Evolutionary conservation across 2,329 filamentous ascomycete genomes (phyloP).

Genomic region (Alternaria consortialis): DNA sequence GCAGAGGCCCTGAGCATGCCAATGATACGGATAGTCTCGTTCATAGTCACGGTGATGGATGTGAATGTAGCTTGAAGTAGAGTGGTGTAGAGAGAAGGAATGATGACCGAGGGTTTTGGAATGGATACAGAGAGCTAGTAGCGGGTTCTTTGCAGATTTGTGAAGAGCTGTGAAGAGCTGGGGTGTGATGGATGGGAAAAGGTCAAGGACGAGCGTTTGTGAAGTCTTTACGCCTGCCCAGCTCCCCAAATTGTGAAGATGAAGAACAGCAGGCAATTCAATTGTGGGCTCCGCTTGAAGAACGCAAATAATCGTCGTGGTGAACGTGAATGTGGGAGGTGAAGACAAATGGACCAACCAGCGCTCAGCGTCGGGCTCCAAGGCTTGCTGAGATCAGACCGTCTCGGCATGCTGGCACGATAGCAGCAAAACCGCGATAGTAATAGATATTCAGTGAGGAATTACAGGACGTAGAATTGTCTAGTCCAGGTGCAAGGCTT

Average conservation of each 20-base stretch:
- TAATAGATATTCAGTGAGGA: neutral
- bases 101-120: neutral
- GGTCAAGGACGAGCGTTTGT: neutral
- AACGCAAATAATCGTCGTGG: slow-evolving; percentile 11
- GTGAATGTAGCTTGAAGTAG: neutral
- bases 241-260: slow-evolving; percentile 1
- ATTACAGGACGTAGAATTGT: neutral
- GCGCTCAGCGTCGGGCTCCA: neutral
- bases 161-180: neutral
- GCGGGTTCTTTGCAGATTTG: neutral
- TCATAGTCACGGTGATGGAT: slow-evolving; percentile 26
- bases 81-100: neutral
- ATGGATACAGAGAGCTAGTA: slow-evolving; percentile 2
- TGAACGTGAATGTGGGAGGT: slow-evolving; percentile 26
- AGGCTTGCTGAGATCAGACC: slow-evolving; percentile 2
- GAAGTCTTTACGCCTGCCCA: neutral
- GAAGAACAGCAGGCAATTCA: slow-evolving; percentile 9
- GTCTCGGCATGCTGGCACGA: neutral
- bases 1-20: slow-evolving; percentile 36
- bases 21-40: slow-evolving; percentile 33
- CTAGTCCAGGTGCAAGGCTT: neutral
- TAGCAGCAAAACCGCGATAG: neutral
- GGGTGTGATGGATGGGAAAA: slow-evolving; percentile 3
- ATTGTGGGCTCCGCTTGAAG: slow-evolving; percentile 18
- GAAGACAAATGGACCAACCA: slow-evolving; percentile 6